phyloP scores from a whole-genome alignment of 768 basidiomycete species.

The Rhizopogon salebrosus region DNA sequence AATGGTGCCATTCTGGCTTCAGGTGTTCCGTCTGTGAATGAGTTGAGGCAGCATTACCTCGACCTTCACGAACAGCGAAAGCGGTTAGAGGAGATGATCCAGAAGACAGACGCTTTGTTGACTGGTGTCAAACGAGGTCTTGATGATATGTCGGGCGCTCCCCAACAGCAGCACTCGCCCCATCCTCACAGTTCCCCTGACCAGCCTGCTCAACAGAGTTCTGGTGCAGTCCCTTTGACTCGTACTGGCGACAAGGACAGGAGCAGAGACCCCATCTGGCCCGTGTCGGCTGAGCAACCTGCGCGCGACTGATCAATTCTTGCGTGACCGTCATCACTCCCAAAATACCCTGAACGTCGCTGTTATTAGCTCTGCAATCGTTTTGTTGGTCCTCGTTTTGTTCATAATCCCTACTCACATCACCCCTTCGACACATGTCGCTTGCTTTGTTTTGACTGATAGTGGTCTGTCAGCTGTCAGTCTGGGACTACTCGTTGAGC shows the following conservation, averaged over 20 bases:
- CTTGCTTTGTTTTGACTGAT: constrained; percentile 5
- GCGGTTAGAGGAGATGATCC: constrained; percentile 68
- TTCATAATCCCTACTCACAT: constrained; percentile 24
- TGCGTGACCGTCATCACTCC: not conserved
- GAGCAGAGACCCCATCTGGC: constrained; percentile 23
- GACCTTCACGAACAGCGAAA: constrained; percentile 59
- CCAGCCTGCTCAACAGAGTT: constrained; percentile 16
- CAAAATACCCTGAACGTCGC: constrained; percentile 2
- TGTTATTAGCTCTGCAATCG: constrained; percentile 20
- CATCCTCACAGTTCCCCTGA: constrained; percentile 19
- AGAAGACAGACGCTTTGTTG: constrained; percentile 72
- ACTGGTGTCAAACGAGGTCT: constrained; percentile 65
- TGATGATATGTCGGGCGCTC: constrained; percentile 60
- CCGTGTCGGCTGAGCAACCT: constrained; percentile 21
- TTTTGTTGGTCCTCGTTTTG: constrained; percentile 20
- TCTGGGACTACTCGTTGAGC: constrained; percentile 24
- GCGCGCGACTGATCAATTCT: constrained; percentile 18
- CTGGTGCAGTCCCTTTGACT: constrained; percentile 13
- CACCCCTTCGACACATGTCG: not conserved
- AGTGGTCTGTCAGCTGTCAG: too few relatives aligned
- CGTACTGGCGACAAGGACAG: constrained; percentile 25
- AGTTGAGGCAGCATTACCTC: constrained; percentile 69
- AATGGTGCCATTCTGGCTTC: constrained; percentile 22
- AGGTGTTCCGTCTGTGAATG: constrained; percentile 42
- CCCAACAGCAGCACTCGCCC: constrained; percentile 23